Evolutionary conservation across 2,329 filamentous ascomycete genomes (phyloP).

Genomic region (Pyricularia sp.): DNA sequence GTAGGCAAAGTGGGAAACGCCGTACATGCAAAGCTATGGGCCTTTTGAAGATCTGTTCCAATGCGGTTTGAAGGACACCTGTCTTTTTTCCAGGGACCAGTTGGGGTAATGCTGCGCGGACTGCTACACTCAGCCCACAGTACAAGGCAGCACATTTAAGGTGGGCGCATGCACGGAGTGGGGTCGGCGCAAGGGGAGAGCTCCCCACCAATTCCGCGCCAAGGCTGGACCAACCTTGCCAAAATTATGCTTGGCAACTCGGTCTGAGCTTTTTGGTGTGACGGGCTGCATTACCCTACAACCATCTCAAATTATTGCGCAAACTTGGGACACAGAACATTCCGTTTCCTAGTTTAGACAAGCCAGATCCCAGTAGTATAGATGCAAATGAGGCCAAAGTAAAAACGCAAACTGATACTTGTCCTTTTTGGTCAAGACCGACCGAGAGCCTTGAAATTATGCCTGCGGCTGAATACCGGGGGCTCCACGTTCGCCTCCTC

Average conservation of each 20-base stretch:
- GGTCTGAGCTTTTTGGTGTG: not conserved
- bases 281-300: not conserved
- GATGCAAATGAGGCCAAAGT: not conserved
- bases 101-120: not conserved
- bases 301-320: not conserved
- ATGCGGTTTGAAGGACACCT: slow-evolving; percentile 4
- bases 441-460: not conserved
- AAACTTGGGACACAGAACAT: not conserved
- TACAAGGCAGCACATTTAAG: not conserved
- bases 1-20: not conserved
- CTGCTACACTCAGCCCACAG: not conserved
- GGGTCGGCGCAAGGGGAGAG: not conserved
- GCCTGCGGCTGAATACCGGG: not conserved
- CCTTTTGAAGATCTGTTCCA: not conserved
- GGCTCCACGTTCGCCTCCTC: not conserved
- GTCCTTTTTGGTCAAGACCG: not conserved
- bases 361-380: not conserved
- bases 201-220: not conserved
- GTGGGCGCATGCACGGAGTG: not conserved
- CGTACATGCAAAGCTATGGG: not conserved
- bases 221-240: not conserved
- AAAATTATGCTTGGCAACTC: not conserved
- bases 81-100: slow-evolving; percentile 5
- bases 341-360: not conserved
- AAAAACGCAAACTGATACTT: not conserved